Base-by-base conservation (phyloP, 2,329 filamentous ascomycete genomes). In the Cordyceps farinosa region DNA sequence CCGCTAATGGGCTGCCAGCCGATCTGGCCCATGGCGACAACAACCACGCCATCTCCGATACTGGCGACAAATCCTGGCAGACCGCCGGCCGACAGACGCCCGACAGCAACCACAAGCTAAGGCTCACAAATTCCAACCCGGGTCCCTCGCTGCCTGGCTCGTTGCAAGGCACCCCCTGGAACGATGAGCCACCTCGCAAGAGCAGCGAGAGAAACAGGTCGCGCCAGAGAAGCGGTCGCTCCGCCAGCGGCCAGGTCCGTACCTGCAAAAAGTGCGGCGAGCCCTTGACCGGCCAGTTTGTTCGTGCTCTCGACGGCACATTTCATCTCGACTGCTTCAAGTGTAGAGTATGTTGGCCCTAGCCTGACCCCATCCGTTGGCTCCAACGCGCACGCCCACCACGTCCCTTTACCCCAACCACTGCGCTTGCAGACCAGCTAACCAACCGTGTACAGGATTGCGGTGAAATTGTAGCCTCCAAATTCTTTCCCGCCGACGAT, bases 271-370 rank as follows among this genome's bases (percentile, higher is more conserved):
- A 97, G 77, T 99, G 95, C 73, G 87, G 88, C 67, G 90, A 94
- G 75, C 83, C 89, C 61, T 81, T 99, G 74, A 96, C 92, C 1
- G 95, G 95, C 50, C 95, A 99, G 77, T 99, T 98, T 74, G 95
- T 99, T 67, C 87, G 95, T 70, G 95, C 95, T 52, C 79, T 99
- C 62, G 92, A 93, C 61, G 93, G 92, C 64, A 98, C 94, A 60
- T 99, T 92, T 75, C 95, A 99, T 80, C 80, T 99, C 68, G 94
- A 99, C 76, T 99, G 95, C 82, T 99, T 99, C 79, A 96, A 92
- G 75, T 99, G 95, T 77, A 87, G 92, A 79, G 94, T 97, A 85
- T 79, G 87, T 84, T 40, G 34, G 54, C 52, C 17, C 44, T 36
- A 38, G 36, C 32, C 27, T 38, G 38, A 42, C 8, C 47, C 45